Percentiles rank a stretch among this genome's conserved stretches.
These are phyloP conservation scores for Lasiodiplodia theobromae DNA, from an alignment of 2,329 filamentous ascomycete species.

Conservation along the genomic window DNA sequence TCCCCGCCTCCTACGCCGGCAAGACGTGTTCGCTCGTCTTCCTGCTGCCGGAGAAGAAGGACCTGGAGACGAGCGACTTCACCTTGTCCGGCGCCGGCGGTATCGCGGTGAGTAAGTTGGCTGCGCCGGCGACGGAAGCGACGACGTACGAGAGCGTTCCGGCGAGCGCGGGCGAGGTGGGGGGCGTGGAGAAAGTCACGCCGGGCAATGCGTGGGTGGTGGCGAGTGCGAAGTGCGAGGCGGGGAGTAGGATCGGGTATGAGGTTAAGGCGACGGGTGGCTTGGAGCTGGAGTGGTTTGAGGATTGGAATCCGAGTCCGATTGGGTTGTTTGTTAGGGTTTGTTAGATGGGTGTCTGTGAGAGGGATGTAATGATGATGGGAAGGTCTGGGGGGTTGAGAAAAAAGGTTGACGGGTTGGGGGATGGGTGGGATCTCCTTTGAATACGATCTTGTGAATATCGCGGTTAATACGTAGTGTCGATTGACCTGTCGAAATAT, in stretches of 20 bases:
- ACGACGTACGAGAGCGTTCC: slow-evolving; percentile 65
- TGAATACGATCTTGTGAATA: no score
- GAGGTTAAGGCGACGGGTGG: slow-evolving; percentile 59
- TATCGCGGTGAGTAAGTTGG: slow-evolving; percentile 61
- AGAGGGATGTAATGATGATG: not conserved
- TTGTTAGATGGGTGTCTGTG: not conserved
- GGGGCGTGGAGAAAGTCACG: slow-evolving; percentile 50
- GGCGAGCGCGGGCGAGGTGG: slow-evolving; percentile 11
- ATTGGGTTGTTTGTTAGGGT: slow-evolving; percentile 43
- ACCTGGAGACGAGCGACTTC: slow-evolving; percentile 67
- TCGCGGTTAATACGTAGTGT: no score
- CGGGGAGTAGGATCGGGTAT: slow-evolving; percentile 59
- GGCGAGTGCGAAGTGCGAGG: slow-evolving; percentile 62
- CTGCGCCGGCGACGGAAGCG: slow-evolving; percentile 50
- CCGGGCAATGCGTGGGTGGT: slow-evolving; percentile 65
- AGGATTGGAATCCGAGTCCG: slow-evolving; percentile 66
- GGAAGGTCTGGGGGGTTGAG: not conserved
- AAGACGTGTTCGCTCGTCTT: slow-evolving; percentile 68
- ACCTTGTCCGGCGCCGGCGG: slow-evolving; percentile 53
- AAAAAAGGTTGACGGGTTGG: not conserved
- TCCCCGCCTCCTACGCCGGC: slow-evolving; percentile 41
- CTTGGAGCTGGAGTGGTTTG: slow-evolving; percentile 66
- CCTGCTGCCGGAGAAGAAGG: slow-evolving; percentile 64
- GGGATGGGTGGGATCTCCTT: no score
- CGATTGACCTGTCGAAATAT: no score